Evolutionary conservation across 177 flowering plant species (phyloP), one percentile per base, ranked within the genome.

Genomic region (Vitis hybrid): DNA sequence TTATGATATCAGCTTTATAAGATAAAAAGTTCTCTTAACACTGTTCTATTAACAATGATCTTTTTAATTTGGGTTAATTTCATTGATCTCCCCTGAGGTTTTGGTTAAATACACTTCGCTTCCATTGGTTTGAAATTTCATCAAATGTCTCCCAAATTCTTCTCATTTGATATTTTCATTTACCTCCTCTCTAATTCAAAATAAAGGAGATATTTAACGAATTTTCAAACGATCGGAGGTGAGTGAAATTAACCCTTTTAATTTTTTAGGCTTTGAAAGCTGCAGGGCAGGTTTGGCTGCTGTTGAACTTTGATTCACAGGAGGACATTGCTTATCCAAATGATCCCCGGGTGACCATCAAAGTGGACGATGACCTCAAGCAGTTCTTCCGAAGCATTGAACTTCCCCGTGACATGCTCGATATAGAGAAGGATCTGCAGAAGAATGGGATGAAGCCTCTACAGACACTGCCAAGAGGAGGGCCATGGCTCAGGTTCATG

Each of bases 271-370:
- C 84, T 55, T 35, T 91, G 80, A 93, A 90, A 82, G 90, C 90
- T 75, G 75, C 84, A 5, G 91, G 98, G 52, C 77, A 87, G 65
- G 79, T 95, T 66, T 95, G 99, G 99, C 78, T 95, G 72, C 85
- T 95, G 2, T 89, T 97, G 6, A 91, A 90, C 80, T 83, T 87
- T 17, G 98, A 93, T 66, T 90, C 97, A n/a, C 91, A 91, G 56
- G 98, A 95, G 67, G 97, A 91, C 70, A 90, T 93, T 74, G 98
- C 89, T 1, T 93, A 90, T 75, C 99, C 99, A 52, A 95, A 95
- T 74, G 99, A 93, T 57, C 98, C 94, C 3, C 82, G 85, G 55
- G 80, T 82, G 1, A 69, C 62, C 1, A 90, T 93, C 68, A 91
- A 87, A 80, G 98, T 91, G 35, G 97, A 93, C 5, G 19, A 18